These are phyloP conservation scores for Elongisporangium prolatum DNA, from an alignment of 352 stramenopile species.

Conservation along the genomic window DNA sequence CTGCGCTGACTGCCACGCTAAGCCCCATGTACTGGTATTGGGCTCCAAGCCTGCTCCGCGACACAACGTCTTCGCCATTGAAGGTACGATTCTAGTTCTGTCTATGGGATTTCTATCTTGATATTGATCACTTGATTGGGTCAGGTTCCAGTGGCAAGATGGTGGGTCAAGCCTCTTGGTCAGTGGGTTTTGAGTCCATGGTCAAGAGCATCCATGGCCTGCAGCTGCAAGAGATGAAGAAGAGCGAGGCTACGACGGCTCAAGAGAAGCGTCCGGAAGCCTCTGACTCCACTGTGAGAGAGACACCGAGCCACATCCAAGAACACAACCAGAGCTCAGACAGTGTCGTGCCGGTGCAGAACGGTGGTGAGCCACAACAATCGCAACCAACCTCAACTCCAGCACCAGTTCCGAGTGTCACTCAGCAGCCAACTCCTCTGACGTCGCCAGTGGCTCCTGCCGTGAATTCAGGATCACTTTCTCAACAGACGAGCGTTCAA, in stretches of 20 bases:
- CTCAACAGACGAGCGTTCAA: background rate
- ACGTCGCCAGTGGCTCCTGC: background rate
- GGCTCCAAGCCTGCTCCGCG: conserved; percentile 14
- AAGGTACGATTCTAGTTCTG: conserved; percentile 16
- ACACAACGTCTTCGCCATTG: conserved; percentile 53
- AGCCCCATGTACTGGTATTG: conserved; percentile 51
- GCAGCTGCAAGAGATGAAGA: conserved; percentile 24
- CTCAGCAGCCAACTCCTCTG: background rate
- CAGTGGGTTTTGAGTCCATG: conserved; percentile 23
- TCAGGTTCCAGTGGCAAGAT: conserved; percentile 40
- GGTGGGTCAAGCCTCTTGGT: conserved; percentile 36
- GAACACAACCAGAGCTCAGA: background rate
- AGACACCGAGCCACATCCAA: background rate
- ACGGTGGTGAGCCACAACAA: background rate
- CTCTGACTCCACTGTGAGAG: conserved; percentile 1
- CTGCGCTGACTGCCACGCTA: conserved; percentile 42
- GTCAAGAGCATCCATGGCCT: conserved; percentile 24
- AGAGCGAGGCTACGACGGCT: background rate
- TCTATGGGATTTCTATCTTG: background rate
- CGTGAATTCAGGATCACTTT: background rate
- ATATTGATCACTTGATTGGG: background rate
- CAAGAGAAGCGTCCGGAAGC: background rate
- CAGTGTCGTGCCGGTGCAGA: background rate
- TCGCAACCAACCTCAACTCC: background rate
- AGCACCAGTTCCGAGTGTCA: background rate